A percentile compares a stretch with the other conserved stretches of the same genome.
phyloP scores from a whole-genome alignment of 2,329 filamentous ascomycete genomes.

The Exophiala aquamarina region DNA sequence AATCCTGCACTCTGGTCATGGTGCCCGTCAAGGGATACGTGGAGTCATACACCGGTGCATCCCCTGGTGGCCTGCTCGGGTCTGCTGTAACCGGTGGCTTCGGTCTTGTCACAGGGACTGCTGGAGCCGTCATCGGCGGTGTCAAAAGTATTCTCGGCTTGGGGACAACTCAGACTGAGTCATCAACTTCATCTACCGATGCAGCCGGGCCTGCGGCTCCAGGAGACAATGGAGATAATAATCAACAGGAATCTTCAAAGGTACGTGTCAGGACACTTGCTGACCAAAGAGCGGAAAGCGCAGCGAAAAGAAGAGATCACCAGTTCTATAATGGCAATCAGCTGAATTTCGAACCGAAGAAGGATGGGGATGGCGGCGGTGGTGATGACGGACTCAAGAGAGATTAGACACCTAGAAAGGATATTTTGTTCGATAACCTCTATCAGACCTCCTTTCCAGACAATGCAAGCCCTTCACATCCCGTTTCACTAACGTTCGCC shows the following conservation, averaged over 20 bases:
- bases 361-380: conserved; percentile 54
- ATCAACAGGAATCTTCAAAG: conserved; percentile 17
- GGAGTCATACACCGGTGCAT: conserved; percentile 54
- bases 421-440: too few relatives aligned
- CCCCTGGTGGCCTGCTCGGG: conserved; percentile 30
- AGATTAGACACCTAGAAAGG: too few relatives aligned
- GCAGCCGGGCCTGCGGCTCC: background rate
- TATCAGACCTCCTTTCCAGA: too few relatives aligned
- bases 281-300: conserved; percentile 50
- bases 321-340: conserved; percentile 92
- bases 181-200: conserved; percentile 2
- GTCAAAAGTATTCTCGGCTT: conserved; percentile 47
- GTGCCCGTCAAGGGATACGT: conserved; percentile 66
- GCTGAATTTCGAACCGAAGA: conserved; percentile 67
- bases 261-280: conserved; percentile 53
- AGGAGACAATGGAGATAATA: background rate
- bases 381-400: conserved; percentile 3
- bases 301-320: conserved; percentile 49
- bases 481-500: too few relatives aligned
- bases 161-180: conserved; percentile 28
- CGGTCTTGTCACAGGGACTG: conserved; percentile 42
- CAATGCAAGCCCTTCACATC: too few relatives aligned
- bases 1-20: conserved; percentile 80
- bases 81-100: conserved; percentile 44
- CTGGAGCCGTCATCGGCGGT: conserved; percentile 42